Evolutionary conservation across 148 eudicot genomes (phyloP).

Genomic region (Dianthus caryophyllus): DNA sequence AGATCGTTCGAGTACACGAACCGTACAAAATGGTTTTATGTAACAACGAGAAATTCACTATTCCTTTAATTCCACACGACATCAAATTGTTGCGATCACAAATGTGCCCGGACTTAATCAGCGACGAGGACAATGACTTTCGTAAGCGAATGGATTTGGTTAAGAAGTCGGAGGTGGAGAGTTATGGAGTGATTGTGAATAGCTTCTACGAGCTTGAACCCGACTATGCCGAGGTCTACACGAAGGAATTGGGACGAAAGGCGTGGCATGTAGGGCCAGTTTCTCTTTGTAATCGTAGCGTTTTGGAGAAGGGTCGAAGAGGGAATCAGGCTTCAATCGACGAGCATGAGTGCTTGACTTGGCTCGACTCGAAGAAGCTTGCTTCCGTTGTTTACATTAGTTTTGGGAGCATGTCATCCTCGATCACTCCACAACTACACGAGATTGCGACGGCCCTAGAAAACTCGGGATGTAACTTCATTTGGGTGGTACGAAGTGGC

Average conservation of each 20-base stretch:
- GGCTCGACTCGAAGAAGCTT: conserved; percentile 21
- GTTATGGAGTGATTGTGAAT: conserved; percentile 31
- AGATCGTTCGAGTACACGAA: conserved; percentile 12
- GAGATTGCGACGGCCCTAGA: conserved; percentile 18
- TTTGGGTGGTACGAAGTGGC: conserved; percentile 13
- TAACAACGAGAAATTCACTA: conserved; percentile 15
- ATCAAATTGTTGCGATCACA: conserved; percentile 18
- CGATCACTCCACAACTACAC: conserved; percentile 10
- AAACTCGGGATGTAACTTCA: conserved; percentile 5
- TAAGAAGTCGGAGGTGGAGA: conserved; percentile 12
- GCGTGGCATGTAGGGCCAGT: conserved; percentile 22
- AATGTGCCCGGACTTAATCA: neutral
- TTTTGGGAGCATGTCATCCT: conserved; percentile 7
- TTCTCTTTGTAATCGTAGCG: conserved; percentile 9
- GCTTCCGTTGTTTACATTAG: conserved; percentile 13
- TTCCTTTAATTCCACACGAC: conserved; percentile 28
- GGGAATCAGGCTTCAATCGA: neutral
- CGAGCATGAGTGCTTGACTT: conserved; percentile 14
- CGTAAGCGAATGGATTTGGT: neutral
- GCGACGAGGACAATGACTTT: neutral
- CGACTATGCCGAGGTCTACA: conserved; percentile 23
- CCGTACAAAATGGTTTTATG: conserved; percentile 21
- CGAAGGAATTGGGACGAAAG: conserved; percentile 15
- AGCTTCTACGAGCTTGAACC: conserved; percentile 37
- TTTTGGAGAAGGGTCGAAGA: conserved; percentile 12